Conservation (phyloP, 257 asterid genomes). For the Solanum tarapatanum region DNA sequence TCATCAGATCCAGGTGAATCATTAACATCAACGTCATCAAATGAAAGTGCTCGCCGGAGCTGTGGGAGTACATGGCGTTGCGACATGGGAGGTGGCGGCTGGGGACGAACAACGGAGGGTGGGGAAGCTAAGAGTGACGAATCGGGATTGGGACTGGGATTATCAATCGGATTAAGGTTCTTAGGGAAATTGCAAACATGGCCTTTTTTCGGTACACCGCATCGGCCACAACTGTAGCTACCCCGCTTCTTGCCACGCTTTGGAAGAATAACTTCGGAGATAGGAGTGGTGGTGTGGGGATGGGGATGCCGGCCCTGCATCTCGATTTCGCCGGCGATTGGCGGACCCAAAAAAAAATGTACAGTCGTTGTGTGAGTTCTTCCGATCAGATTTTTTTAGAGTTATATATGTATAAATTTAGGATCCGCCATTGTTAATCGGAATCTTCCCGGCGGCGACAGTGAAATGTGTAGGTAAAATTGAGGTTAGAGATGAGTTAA, state of each 20-base stretch:
- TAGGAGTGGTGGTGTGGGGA: conserved; percentile 66
- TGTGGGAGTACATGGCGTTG: background rate
- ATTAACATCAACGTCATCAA: conserved; percentile 45
- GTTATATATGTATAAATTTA: background rate
- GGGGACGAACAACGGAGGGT: conserved; percentile 19
- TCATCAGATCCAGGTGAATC: conserved; percentile 19
- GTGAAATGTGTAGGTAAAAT: background rate
- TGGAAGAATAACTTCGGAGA: conserved; percentile 33
- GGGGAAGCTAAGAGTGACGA: conserved; percentile 3
- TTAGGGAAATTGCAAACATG: conserved; percentile 37
- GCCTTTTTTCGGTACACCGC: conserved; percentile 84
- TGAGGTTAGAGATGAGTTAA: background rate
- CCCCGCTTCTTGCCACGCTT: conserved; percentile 65
- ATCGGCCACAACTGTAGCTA: conserved; percentile 82
- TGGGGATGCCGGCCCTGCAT: conserved; percentile 46
- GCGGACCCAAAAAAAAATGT: background rate
- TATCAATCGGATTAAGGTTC: background rate
- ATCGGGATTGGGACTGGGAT: background rate
- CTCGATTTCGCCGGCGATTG: background rate
- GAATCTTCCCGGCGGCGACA: background rate
- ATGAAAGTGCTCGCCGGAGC: conserved; percentile 65
- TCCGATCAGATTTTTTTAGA: background rate
- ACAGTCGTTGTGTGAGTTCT: background rate
- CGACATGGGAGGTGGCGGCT: conserved; percentile 6
- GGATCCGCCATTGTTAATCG: background rate